Conservation (phyloP, 208 protist genomes). For the Angomonas ambiguus region DNA sequence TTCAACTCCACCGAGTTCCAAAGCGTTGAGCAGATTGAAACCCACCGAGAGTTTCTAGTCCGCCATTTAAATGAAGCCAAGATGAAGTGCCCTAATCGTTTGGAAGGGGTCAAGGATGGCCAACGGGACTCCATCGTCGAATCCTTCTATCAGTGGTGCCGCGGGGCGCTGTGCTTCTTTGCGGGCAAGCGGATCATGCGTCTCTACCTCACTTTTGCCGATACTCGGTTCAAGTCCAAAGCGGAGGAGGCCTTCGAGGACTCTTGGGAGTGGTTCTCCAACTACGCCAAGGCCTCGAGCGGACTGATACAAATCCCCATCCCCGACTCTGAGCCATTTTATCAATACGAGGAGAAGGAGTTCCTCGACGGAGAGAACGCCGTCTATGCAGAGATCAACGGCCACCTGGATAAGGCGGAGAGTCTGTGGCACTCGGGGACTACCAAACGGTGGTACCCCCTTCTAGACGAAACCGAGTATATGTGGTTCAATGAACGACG, state of each 20-base stretch:
- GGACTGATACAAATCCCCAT: conserved; percentile 84
- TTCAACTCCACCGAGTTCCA: conserved; percentile 67
- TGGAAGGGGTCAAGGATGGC: conserved; percentile 65
- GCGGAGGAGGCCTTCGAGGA: conserved; percentile 85
- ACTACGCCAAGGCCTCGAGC: conserved; percentile 70
- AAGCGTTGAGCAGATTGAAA: conserved; percentile 74
- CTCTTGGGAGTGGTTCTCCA: conserved; percentile 77
- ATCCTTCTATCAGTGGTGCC: conserved; percentile 84
- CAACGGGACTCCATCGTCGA: conserved; percentile 66
- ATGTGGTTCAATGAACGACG: conserved; percentile 90
- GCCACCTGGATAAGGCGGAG: conserved; percentile 81
- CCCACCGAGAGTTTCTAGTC: conserved; percentile 63
- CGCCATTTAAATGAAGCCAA: conserved; percentile 68
- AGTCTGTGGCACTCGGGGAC: conserved; percentile 79
- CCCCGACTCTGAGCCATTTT: conserved; percentile 72
- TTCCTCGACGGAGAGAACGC: conserved; percentile 86
- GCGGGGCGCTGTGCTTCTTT: conserved; percentile 77
- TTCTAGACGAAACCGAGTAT: conserved; percentile 87
- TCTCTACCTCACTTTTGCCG: conserved; percentile 73
- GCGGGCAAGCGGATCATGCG: conserved; percentile 52
- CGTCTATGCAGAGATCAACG: conserved; percentile 70
- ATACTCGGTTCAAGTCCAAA: conserved; percentile 63
- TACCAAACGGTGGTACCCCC: conserved; percentile 81
- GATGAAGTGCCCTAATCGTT: conserved; percentile 40
- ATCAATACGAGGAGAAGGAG: conserved; percentile 86